A percentile compares a stretch with the other conserved stretches of the same genome.
Evolutionary conservation across 2,329 filamentous ascomycete genomes (phyloP).

Genomic region (Phyllosticta ampelicida): DNA sequence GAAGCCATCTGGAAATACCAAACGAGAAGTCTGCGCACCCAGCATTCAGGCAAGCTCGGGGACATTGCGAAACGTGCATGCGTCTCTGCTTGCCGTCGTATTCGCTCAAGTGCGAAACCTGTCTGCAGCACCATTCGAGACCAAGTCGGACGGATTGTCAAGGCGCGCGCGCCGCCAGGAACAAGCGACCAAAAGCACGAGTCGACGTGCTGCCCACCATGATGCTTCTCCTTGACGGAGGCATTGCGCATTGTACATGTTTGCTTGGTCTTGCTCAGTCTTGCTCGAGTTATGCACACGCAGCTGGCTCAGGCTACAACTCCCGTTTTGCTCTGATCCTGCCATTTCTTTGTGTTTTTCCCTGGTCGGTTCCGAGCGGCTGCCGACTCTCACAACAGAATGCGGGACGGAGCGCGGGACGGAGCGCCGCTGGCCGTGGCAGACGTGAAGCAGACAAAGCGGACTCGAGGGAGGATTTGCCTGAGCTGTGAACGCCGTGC

Average conservation of each 20-base stretch:
- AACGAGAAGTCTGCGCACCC: no score
- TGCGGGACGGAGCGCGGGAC: not conserved
- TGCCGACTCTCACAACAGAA: not conserved
- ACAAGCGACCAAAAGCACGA: not conserved
- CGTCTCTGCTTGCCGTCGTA: not conserved
- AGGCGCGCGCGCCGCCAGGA: not conserved
- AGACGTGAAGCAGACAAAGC: not conserved
- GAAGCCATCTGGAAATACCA: no score
- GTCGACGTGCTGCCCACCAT: not conserved
- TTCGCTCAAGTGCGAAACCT: not conserved
- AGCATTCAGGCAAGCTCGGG: not conserved
- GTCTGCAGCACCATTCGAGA: not conserved
- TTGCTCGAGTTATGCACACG: not conserved
- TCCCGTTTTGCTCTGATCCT: not conserved
- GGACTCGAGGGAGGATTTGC: not conserved
- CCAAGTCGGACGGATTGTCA: not conserved
- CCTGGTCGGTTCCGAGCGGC: not conserved
- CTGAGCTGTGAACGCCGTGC: no score
- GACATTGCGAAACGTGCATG: not conserved
- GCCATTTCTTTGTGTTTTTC: not conserved
- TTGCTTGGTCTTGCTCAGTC: not conserved
- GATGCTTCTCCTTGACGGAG: not conserved
- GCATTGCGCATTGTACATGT: not conserved
- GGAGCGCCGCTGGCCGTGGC: not conserved
- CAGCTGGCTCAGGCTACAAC: not conserved